Base-by-base conservation (phyloP, 345 rosid genomes). In the Ricinus communis region DNA sequence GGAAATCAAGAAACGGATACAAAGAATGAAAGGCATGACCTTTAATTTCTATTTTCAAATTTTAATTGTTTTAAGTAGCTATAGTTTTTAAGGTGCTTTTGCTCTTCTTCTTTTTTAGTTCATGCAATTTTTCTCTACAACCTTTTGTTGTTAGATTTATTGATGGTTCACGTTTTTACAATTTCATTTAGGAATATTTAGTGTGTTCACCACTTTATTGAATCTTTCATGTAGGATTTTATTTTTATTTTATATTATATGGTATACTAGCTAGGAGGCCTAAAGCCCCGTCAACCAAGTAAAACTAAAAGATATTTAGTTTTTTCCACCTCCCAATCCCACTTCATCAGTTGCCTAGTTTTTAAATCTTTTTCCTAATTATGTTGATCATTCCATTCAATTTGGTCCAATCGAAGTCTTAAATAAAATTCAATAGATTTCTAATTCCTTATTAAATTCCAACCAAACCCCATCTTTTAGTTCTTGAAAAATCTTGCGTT, bases 1-100 rank as follows among this genome's bases (percentile, higher is more conserved):
- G 72, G 91, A 66, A 76, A 89, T 90, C 80, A 87, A 90, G 87
- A 95, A 92, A 85, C 90, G 96, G 74, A 93, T 95, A 76, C 85
- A 63, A 72, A 82, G 85, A 76, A 92, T 95, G 96, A 86, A 93
- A 88, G 99, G 99, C 84, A 50, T 13, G 76, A 8, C 2, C 33
- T 21, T 55, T 36, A 12, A 0, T 52, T 40, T 11, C 22, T 30
- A 16, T 46, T 41, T 46, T 21, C 6, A n/a, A n/a, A n/a, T 49
- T 33, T 40, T n/a, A 11, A 13, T 47, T 46, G 19, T n/a, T 31
- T 49, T 4, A 61, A 71, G 24, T 50, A 12, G 10, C 4, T 10
- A 5, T n/a, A 24, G 12, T 43, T 24, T 45, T 31, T 16, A 40
- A 18, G 30, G 60, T 19, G 28, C 36, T 45, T 21, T 43, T 19